Base-by-base conservation (phyloP, 176 grass and related monocot genomes). In the Poa pratensis region DNA sequence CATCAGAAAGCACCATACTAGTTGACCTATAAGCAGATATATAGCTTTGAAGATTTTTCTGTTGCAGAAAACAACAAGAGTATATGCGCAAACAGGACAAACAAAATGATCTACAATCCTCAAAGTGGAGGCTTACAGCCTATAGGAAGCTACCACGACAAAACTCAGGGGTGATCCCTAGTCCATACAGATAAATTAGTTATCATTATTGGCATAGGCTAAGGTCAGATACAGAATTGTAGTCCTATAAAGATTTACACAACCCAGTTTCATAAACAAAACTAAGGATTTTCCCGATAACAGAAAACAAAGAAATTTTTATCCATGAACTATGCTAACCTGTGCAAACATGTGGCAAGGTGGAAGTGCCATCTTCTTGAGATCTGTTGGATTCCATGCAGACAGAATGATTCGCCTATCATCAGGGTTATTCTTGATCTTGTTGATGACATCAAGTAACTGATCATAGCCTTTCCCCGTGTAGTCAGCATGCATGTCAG, bases 321-420 rank as follows among this genome's bases (percentile, higher is more conserved):
- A 65, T 65, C 26, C 14, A 7, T 51, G 7, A 42, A 51, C 13
- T 66, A 30, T 58, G 79, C 91, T 80, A 71, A 94, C 92, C 66
- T 94, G 94, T 80, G 92, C 92, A 61, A 97, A 92, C 92, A 97
- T 97, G 81, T 94, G 94, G 73, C 94, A 97, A 78, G 92, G 94
- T 68, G 92, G 92, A 80, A 97, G 92, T 59, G 94, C 94, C 94
- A 97, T 92, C 72, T 92, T 83, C 86, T 94, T 93, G 46, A 97
- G 77, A 90, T 94, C 87, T 84, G 84, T 87, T 28, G 92, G 92
- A 89, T 92, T 92, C 91, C 92, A 97, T 6, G 94, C 92, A 24
- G 89, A 97, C 12, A 93, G 39, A 79, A 97, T 89, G 70, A 94
- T 97, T 15, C 95, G 76, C 4, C 95, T 88, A 45, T 97, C 95